Conservation (phyloP, 129 eudicot species). For the Scalesia atractyloides region DNA sequence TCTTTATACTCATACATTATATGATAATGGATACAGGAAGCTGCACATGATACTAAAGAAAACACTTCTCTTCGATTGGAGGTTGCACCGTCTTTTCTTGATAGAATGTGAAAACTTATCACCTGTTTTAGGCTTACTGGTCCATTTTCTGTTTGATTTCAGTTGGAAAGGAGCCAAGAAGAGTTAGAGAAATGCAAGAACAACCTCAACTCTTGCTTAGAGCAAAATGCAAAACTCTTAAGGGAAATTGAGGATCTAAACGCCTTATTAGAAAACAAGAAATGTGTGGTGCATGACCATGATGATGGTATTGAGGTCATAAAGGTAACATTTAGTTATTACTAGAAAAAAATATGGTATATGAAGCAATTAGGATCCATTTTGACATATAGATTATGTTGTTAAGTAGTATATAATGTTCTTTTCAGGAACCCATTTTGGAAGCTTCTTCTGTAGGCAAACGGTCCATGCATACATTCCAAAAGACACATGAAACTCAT, state of each 20-base stretch:
- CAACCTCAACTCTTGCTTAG: conserved; percentile 66
- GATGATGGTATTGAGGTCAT: conserved; percentile 45
- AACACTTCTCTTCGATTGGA: conserved; percentile 51
- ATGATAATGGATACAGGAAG: conserved; percentile 49
- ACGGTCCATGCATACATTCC: conserved; percentile 28
- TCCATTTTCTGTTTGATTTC: conserved; percentile 35
- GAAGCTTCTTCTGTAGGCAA: conserved; percentile 42
- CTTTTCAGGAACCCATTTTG: conserved; percentile 58
- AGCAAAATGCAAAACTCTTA: conserved; percentile 64
- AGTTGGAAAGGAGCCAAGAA: conserved; percentile 59
- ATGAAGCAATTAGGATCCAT: conserved; percentile 2
- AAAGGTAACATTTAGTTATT: conserved; percentile 44
- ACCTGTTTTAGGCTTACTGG: conserved; percentile 5
- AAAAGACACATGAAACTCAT: conserved; percentile 30
- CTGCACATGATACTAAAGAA: conserved; percentile 37
- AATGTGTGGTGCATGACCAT: conserved; percentile 37
- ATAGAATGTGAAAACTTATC: conserved; percentile 17
- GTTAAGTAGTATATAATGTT: conserved; percentile 3
- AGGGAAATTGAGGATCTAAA: conserved; percentile 67
- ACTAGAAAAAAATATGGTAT: conserved; percentile 6
- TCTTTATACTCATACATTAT: conserved; percentile 11
- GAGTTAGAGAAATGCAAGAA: conserved; percentile 70
- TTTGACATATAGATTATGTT: not conserved
- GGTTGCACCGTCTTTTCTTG: conserved; percentile 48
- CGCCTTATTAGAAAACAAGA: conserved; percentile 39